Evolutionary conservation across 768 basidiomycete species (phyloP).

Genomic region (Gymnopilus junonius): DNA sequence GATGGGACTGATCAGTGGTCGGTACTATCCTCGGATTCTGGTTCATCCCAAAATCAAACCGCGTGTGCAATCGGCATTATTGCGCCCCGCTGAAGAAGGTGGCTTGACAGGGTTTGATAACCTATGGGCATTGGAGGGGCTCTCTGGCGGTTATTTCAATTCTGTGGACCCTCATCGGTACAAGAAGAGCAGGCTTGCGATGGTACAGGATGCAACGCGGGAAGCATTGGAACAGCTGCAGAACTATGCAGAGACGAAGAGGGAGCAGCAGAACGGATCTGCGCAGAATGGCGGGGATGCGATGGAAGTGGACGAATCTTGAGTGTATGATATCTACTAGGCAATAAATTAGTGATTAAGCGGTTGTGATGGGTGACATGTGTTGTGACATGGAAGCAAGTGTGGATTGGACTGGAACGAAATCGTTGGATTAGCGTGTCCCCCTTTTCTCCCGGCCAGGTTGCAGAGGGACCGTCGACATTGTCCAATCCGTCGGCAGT

Average conservation of each 20-base stretch:
- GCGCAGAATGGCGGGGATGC: constrained; percentile 24
- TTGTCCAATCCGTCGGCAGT: constrained; percentile 35
- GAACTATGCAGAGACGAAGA: constrained; percentile 37
- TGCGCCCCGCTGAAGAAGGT: constrained; percentile 34
- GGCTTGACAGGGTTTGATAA: constrained; percentile 49
- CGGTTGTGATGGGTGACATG: constrained; percentile 19
- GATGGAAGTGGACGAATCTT: constrained; percentile 24
- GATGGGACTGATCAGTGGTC: constrained; percentile 72
- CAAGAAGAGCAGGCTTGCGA: constrained; percentile 52
- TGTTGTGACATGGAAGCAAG: constrained; percentile 19
- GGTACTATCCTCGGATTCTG: constrained; percentile 80
- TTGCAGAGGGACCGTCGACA: constrained; percentile 53
- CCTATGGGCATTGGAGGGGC: constrained; percentile 75
- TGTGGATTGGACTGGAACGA: constrained; percentile 27
- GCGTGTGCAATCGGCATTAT: constrained; percentile 42
- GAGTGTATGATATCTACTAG: background rate
- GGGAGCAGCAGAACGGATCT: constrained; percentile 24
- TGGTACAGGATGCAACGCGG: constrained; percentile 67
- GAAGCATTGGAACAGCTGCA: constrained; percentile 49
- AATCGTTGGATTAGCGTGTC: constrained; percentile 20
- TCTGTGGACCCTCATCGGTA: constrained; percentile 70
- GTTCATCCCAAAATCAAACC: constrained; percentile 61
- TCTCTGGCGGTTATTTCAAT: constrained; percentile 68
- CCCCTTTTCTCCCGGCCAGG: constrained; percentile 25
- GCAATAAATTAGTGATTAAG: background rate